Evolutionary conservation across 352 stramenopile genomes (phyloP).

Genomic region (Globisporangium ultimum): DNA sequence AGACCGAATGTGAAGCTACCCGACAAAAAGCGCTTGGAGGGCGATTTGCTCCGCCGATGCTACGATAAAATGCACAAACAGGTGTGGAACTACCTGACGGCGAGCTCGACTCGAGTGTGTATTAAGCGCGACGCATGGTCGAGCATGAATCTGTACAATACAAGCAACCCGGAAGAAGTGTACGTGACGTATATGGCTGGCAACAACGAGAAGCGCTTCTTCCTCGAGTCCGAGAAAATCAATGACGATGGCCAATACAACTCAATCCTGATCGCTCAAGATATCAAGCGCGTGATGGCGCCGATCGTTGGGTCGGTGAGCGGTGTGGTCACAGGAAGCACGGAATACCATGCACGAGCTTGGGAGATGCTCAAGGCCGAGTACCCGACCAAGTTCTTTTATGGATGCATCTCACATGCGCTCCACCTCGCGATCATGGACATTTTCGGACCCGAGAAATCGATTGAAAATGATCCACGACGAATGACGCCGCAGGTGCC

Average conservation of each 20-base stretch:
- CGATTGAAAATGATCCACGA: conserved; percentile 62
- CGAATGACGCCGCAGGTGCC: conserved; percentile 61
- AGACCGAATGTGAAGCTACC: conserved; percentile 52
- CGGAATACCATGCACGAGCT: conserved; percentile 63
- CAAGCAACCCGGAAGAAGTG: conserved; percentile 54
- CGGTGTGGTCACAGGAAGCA: conserved; percentile 74
- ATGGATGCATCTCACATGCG: conserved; percentile 78
- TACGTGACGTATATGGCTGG: conserved; percentile 83
- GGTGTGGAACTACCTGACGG: conserved; percentile 70
- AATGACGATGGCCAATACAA: conserved; percentile 63
- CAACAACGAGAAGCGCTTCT: conserved; percentile 75
- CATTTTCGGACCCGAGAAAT: conserved; percentile 74
- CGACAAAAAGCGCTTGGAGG: conserved; percentile 69
- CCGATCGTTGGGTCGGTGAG: conserved; percentile 66
- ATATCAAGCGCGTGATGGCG: conserved; percentile 82
- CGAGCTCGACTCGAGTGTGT: conserved; percentile 61
- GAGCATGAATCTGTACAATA: conserved; percentile 76
- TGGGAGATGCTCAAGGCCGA: conserved; percentile 85
- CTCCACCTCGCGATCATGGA: conserved; percentile 81
- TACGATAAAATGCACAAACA: conserved; percentile 87
- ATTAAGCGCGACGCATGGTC: conserved; percentile 80
- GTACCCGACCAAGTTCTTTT: conserved; percentile 87
- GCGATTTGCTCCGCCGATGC: conserved; percentile 58
- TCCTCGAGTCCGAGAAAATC: conserved; percentile 75
- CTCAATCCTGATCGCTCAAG: conserved; percentile 76